Percentiles rank a stretch among this genome's conserved stretches.
These are phyloP conservation scores for Erodium moschatum DNA, from an alignment of 441 rosid genomes.

Conservation along the genomic window DNA sequence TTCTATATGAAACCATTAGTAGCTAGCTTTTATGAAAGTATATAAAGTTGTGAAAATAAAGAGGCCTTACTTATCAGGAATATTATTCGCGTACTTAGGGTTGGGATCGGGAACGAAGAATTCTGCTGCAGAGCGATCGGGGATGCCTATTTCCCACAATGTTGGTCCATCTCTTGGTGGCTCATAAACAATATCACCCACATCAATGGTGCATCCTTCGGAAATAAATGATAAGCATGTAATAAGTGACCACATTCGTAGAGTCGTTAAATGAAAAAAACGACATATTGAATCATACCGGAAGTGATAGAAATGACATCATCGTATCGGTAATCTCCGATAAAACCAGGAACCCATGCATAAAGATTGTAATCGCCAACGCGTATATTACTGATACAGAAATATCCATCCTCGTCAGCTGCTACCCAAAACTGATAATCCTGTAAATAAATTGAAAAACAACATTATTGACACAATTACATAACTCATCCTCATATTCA, in stretches of 20 bases:
- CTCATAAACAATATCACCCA: conserved; percentile 47
- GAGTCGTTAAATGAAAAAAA: no score
- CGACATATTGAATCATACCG: conserved; percentile 25
- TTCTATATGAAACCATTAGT: no score
- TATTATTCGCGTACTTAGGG: conserved; percentile 49
- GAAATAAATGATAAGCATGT: background rate
- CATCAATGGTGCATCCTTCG: conserved; percentile 44
- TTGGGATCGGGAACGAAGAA: conserved; percentile 70
- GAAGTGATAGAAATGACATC: conserved; percentile 30
- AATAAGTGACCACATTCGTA: background rate
- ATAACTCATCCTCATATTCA: background rate
- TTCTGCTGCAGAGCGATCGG: conserved; percentile 69
- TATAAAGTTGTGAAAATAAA: background rate
- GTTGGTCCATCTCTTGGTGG: conserved; percentile 82
- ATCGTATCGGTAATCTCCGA: conserved; percentile 46
- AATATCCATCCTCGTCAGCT: conserved; percentile 43
- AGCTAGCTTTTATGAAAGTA: no score
- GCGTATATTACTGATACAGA: conserved; percentile 31
- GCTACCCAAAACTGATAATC: conserved; percentile 52
- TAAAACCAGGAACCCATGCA: conserved; percentile 54
- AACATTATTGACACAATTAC: no score
- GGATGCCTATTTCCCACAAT: conserved; percentile 78
- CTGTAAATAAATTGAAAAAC: conserved; percentile 16
- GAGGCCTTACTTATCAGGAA: conserved; percentile 58
- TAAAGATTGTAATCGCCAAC: conserved; percentile 38